Evolutionary conservation across 177 flowering plant genomes (phyloP), one percentile per base, ranked within the genome.

Genomic region (Vitis hybrid): DNA sequence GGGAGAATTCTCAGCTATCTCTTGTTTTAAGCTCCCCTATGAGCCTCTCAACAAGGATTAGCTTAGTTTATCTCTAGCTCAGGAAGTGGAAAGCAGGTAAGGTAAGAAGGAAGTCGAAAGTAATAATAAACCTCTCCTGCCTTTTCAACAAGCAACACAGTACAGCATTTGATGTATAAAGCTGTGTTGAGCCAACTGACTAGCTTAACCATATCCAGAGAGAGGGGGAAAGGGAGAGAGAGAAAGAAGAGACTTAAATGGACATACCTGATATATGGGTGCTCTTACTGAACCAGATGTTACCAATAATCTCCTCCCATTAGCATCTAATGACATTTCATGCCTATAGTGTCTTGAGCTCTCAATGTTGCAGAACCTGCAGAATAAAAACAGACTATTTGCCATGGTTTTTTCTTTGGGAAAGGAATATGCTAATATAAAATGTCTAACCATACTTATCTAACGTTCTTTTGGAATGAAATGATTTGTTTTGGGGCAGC

Each of bases 281-380:
- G 98, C 87, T 82, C 94, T 82, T 49, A 85, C 86, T 69, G 89
- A 87, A 81, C 73, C 82, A 52, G 98, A 94, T 53, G 98, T 88
- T 52, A 88, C 88, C 75, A 94, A 73, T 16, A 94, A 78, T 70
- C 86, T 88, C 82, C 80, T 88, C 58, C 97, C 98, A 77, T 67
- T 70, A 55, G 86, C 85, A 86, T 92, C 97, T 75, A 94, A 78
- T 61, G 88, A 93, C 91, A 91, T 87, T 78, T 94, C 97, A 80
- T 90, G 87, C 77, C 86, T 85, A 65, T 67, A 76, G 64, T 67
- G 45, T 51, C 62, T 76, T 19, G 84, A 71, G 70, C 78, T 83
- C 74, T 82, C 84, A 45, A 71, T 74, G 39, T 79, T 79, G 79
- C 81, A 80, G 73, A 87, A 90, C 83, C 97, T 90, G 69, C 55